These are phyloP conservation scores for Malus domestica DNA, from an alignment of 306 rosid species.

Conservation along the genomic window DNA sequence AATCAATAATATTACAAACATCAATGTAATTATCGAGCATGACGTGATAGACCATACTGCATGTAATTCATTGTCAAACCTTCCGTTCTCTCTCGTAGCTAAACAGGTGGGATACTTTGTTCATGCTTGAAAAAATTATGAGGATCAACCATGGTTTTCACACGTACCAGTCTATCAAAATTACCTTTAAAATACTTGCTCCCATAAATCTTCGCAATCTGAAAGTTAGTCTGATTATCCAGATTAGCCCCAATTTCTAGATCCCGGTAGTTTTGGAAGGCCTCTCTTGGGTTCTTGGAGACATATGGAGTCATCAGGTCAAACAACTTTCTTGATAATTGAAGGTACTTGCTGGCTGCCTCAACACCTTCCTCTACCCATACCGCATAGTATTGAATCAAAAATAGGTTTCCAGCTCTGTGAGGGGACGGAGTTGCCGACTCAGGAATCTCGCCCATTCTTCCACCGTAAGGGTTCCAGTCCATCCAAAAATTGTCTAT, in stretches of 20 bases:
- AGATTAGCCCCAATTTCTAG: slow-evolving; percentile 15
- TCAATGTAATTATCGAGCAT: neutral
- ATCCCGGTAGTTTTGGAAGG: slow-evolving; percentile 28
- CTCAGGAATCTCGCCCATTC: slow-evolving; percentile 16
- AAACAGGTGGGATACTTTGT: slow-evolving; percentile 27
- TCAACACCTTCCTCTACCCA: slow-evolving; percentile 9
- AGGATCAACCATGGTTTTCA: slow-evolving; percentile 28
- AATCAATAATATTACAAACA: neutral
- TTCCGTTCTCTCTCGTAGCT: neutral
- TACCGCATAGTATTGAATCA: slow-evolving; percentile 17
- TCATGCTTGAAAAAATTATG: slow-evolving; percentile 26
- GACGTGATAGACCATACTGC: neutral
- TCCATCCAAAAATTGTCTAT: slow-evolving; percentile 6
- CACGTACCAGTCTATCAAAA: slow-evolving; percentile 20
- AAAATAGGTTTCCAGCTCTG: slow-evolving; percentile 18
- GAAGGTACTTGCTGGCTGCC: neutral
- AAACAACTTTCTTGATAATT: slow-evolving; percentile 11
- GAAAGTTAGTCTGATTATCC: neutral
- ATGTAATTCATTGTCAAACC: neutral
- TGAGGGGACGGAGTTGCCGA: slow-evolving; percentile 28
- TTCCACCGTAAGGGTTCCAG: slow-evolving; percentile 33
- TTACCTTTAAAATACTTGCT: slow-evolving; percentile 24
- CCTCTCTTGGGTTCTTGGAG: slow-evolving; percentile 27
- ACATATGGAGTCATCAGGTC: slow-evolving; percentile 22
- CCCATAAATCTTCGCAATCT: slow-evolving; percentile 17